Evolutionary conservation across 2,329 filamentous ascomycete genomes (phyloP).

Genomic region (Botryotinia globosa): DNA sequence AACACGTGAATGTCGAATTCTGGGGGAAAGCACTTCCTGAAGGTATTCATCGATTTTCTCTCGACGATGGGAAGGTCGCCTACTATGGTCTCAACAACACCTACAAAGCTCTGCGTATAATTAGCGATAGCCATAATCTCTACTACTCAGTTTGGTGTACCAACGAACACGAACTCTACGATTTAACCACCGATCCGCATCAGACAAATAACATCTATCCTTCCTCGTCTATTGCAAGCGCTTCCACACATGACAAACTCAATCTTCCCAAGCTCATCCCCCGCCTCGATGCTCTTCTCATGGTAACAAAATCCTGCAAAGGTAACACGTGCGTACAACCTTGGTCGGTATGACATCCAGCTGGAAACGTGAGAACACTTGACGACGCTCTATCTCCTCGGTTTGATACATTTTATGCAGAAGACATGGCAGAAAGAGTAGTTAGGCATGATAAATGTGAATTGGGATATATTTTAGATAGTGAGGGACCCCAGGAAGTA

Average conservation of each 20-base stretch:
- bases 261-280: conserved; percentile 26
- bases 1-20: conserved; percentile 50
- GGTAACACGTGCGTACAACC: conserved; percentile 52
- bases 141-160: conserved; percentile 69
- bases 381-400: conserved; percentile 47
- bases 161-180: conserved; percentile 65
- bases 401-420: conserved; percentile 55
- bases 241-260: conserved; percentile 29
- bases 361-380: conserved; percentile 49
- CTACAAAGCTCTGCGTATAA: conserved; percentile 48
- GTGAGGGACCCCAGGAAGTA: conserved; percentile 46
- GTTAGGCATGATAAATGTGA: conserved; percentile 55
- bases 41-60: conserved; percentile 30
- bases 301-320: conserved; percentile 61
- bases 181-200: conserved; percentile 53
- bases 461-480: conserved; percentile 53
- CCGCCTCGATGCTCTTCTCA: conserved; percentile 56
- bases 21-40: conserved; percentile 41
- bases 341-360: conserved; percentile 56
- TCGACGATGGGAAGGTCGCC: conserved; percentile 33
- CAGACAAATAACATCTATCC: conserved; percentile 49
- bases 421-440: conserved; percentile 42
- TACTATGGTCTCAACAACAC: conserved; percentile 44
- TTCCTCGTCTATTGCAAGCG: conserved; percentile 20
- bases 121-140: conserved; percentile 52